A percentile compares a stretch with the other conserved stretches of the same genome.
Conservation (phyloP, 164 flowering plant species). For the Dillenia turbinata region DNA sequence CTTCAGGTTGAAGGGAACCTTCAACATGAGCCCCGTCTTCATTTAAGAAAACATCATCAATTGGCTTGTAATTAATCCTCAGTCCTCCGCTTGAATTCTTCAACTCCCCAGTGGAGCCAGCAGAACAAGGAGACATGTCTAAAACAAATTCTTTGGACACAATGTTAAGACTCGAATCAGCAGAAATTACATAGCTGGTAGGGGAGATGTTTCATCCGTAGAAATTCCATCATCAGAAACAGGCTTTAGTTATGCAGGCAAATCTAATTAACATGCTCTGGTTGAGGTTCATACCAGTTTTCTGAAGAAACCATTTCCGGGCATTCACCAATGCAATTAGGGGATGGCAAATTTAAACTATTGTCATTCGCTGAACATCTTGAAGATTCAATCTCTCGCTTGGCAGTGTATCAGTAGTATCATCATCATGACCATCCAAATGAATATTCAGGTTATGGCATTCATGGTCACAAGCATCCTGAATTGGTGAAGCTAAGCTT, state of each 20-base stretch:
- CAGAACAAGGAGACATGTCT: constrained; percentile 1
- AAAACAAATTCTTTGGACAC: constrained; percentile 2
- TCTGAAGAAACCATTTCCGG: no score
- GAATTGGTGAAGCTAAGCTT: constrained; percentile 3
- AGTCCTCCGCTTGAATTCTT: background rate
- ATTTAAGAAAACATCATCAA: constrained; percentile 5
- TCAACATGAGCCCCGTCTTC: constrained; percentile 11
- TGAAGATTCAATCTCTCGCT: background rate
- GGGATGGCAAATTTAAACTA: no score
- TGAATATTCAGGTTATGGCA: background rate
- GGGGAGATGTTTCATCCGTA: constrained; percentile 2
- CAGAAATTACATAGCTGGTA: background rate
- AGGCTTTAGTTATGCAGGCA: background rate
- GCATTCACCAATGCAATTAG: no score
- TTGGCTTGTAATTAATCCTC: constrained; percentile 10
- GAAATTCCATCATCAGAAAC: constrained; percentile 1
- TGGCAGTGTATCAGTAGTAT: background rate
- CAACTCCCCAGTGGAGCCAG: constrained; percentile 1
- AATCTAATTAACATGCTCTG: no score
- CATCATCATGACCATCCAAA: background rate
- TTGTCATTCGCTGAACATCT: no score
- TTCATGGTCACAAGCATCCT: background rate
- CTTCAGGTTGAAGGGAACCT: constrained; percentile 2
- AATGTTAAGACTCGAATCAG: constrained; percentile 4
- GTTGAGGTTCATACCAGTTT: no score